phyloP scores from a whole-genome alignment of 768 basidiomycete species.

The Rickenella mellea region DNA sequence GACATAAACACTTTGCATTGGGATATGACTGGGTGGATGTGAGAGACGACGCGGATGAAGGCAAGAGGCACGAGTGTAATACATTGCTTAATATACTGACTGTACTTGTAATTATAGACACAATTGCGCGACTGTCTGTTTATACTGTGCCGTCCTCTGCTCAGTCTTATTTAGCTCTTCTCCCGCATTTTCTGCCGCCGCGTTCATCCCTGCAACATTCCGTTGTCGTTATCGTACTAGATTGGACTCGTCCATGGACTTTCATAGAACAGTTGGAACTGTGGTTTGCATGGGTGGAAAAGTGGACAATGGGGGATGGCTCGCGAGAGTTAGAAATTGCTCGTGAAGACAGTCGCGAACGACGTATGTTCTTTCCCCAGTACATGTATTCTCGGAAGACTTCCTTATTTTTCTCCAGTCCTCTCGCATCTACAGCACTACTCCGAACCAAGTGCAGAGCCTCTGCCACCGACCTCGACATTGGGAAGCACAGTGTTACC shows the following conservation, averaged over 20 bases:
- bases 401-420: conserved; percentile 34
- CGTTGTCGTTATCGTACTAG: conserved; percentile 75
- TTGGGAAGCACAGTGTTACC: conserved; percentile 68
- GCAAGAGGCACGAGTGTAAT: conserved; percentile 29
- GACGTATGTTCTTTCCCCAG: conserved; percentile 42
- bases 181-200: conserved; percentile 76
- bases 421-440: conserved; percentile 89
- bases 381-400: conserved; percentile 4
- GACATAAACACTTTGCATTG: conserved; percentile 59
- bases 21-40: conserved; percentile 92
- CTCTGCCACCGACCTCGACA: conserved; percentile 50
- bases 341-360: conserved; percentile 74
- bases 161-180: conserved; percentile 55
- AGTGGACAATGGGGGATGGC: conserved; percentile 63
- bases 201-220: conserved; percentile 58
- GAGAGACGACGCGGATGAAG: conserved; percentile 90
- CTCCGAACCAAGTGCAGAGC: conserved; percentile 65
- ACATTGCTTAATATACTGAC: conserved; percentile 2
- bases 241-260: conserved; percentile 93
- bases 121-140: conserved; percentile 79
- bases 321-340: conserved; percentile 65
- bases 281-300: conserved; percentile 84
- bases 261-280: conserved; percentile 77
- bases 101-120: conserved; percentile 41
- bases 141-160: conserved; percentile 83